Conservation (phyloP, 306 rosid genomes). For the Rosa persica region DNA sequence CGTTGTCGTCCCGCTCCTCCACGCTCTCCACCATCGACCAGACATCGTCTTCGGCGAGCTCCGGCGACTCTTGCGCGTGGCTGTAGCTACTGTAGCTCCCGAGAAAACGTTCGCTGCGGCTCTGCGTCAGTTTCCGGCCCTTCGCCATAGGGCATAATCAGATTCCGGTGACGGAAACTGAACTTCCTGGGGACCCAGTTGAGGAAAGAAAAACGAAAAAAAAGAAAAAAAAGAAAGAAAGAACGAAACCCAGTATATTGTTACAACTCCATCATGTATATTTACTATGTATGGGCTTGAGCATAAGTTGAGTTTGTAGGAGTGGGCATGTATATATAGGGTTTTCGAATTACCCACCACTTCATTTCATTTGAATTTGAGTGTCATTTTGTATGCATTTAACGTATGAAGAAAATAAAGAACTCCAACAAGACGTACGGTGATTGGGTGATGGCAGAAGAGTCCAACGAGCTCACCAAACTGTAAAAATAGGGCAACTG, state of each 20-base stretch:
- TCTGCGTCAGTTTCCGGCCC: conserved; percentile 71
- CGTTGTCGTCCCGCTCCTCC: conserved; percentile 24
- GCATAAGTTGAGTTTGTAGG: conserved; percentile 28
- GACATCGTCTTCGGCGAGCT: conserved; percentile 80
- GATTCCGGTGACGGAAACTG: conserved; percentile 30
- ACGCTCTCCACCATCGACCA: conserved; percentile 58
- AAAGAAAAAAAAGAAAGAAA: too few relatives aligned
- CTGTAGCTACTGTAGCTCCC: conserved; percentile 48
- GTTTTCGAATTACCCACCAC: conserved; percentile 6
- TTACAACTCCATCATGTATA: conserved; percentile 31
- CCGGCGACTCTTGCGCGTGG: conserved; percentile 50
- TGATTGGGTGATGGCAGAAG: conserved; percentile 18
- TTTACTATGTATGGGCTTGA: conserved; percentile 1
- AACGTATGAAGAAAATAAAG: conserved; percentile 9
- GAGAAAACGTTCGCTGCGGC: conserved; percentile 72
- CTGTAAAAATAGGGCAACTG: conserved; percentile 6
- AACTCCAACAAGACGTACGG: conserved; percentile 9
- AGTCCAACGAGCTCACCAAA: conserved; percentile 20
- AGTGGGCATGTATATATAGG: conserved; percentile 55
- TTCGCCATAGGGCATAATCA: conserved; percentile 64
- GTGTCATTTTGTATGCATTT: conserved; percentile 69
- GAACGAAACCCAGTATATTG: neutral
- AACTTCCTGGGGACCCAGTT: conserved; percentile 19
- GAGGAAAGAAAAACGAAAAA: neutral
- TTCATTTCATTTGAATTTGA: conserved; percentile 82